Base-by-base conservation (phyloP, 2,329 filamentous ascomycete species). In the Rhynchosporium secalis region DNA sequence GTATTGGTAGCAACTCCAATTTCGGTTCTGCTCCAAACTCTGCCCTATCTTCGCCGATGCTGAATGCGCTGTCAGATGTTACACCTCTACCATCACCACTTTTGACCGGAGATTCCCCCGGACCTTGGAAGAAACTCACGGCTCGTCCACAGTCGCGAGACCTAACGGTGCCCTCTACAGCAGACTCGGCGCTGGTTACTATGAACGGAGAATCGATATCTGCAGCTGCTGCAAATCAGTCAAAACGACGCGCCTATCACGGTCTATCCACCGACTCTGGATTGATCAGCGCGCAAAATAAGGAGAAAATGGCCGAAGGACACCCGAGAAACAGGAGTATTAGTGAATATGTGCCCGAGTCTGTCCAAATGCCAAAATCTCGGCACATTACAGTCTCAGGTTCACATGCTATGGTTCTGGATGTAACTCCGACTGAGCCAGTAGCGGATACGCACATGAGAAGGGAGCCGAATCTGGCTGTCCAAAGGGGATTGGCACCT, bases 331-430 rank as follows among this genome's bases (percentile, higher is more conserved):
- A 95, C 74, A 84, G 93, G 70, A 97, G 93, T 75, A 79, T 95
- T 31, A 96, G 92, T 78, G 93, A 97, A 67, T 96, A 96, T 75
- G 82, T 86, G 0, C 92, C 92, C 2, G 90, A 95, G 59, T 78
- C 84, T 4, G 79, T 88, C 66, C 81, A 86, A 48, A 83, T 89
- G 56, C 82, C 88, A 0, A 90, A 86, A 71, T 77, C 79, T 38
- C 85, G 92, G 48, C 87, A 91, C 66, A 83, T 90, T 60, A 91
- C 89, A 0, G 86, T 95, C 15, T 89, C 88, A 5, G 86, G 86
- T 0, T 80, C 86, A 2, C 84, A 84, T 62, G 72, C 74, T 68
- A 81, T 71, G 70, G 76, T 70, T 57, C 78, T 75, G 66, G 77
- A 77, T 71, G 75, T 70, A 59, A 68, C 71, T 48, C 76, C 77